phyloP scores from a whole-genome alignment of 192 early-diverging fungal species.

The Mortierella claussenii region DNA sequence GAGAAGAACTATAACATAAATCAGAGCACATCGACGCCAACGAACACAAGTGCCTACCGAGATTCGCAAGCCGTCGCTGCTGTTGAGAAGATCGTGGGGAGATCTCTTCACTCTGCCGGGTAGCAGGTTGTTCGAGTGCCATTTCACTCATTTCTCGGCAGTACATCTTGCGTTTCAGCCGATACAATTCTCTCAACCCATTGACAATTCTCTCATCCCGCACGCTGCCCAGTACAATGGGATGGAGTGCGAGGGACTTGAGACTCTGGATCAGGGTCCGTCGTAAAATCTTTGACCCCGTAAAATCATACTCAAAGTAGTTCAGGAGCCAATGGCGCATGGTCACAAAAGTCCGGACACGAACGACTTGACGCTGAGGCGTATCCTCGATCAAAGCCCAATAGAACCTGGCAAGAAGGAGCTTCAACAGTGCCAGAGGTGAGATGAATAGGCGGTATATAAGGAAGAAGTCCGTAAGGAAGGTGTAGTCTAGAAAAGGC shows the following conservation, averaged over 20 bases:
- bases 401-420: conserved; percentile 63
- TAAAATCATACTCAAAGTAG: conserved; percentile 69
- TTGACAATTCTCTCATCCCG: conserved; percentile 65
- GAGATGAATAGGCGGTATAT: conserved; percentile 69
- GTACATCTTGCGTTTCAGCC: conserved; percentile 23
- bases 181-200: conserved; percentile 40
- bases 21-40: background rate
- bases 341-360: conserved; percentile 70
- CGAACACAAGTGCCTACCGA: background rate
- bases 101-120: background rate
- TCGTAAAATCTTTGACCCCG: conserved; percentile 51
- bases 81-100: background rate
- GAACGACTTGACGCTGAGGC: conserved; percentile 58
- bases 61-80: background rate
- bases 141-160: conserved; percentile 14
- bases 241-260: conserved; percentile 53
- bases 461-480: conserved; percentile 72
- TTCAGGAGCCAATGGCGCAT: conserved; percentile 71
- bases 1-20: background rate
- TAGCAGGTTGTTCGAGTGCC: conserved; percentile 10
- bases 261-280: conserved; percentile 52
- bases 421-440: conserved; percentile 60
- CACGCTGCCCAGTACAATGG: conserved; percentile 45
- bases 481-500: conserved; percentile 67
- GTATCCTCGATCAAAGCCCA: conserved; percentile 65